Base-by-base conservation (phyloP, 495 filamentous ascomycete genomes). In the Daldinia loculata region DNA sequence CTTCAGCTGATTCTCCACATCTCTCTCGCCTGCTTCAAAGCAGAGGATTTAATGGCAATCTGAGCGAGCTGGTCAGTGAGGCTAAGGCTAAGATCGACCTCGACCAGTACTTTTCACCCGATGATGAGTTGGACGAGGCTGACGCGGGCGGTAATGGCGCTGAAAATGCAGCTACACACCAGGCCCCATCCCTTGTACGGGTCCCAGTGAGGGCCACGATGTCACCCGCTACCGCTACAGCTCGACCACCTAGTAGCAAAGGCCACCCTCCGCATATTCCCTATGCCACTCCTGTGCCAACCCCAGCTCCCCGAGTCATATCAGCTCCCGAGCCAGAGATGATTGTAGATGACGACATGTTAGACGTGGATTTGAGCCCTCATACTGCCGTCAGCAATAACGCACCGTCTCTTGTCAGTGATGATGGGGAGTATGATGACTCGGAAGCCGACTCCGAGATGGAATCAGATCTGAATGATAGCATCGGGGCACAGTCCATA, bases 331-430 rank as follows among this genome's bases (percentile, higher is more conserved):
- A 82, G 32, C 71, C 80, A 29, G 80, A 81, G 52, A 80, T 80
- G 12, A 71, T 82, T 22, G 79, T 82, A 55, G 82, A 84, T 56
- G 77, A 83, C 15, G 85, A 86, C 14, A 80, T 84, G 30, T 76
- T 88, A 62, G 86, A 89, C 55, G 82, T 81, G 29, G 91, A 93
- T 56, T 81, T 95, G 38, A 95, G 91, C 72, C 93, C 94, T 7
- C 88, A 93, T 68, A 93, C 93, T 6, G 81, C 90, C 32, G 88
- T 92, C 36, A 92, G 92, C 72, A 94, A 95, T 77, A 86, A 86
- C 56, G 91, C 92, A 11, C 94, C 94, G 12, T 95, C 92, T 45
- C 82, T 97, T 60, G 92, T 97, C 69, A 94, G 92, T 80, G 94
- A 97, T 77, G 91, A 94, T 75, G 91, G 89, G 60, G 90, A 91